phyloP scores from a whole-genome alignment of 352 stramenopile species.

The Globisporangium carolinianum region DNA sequence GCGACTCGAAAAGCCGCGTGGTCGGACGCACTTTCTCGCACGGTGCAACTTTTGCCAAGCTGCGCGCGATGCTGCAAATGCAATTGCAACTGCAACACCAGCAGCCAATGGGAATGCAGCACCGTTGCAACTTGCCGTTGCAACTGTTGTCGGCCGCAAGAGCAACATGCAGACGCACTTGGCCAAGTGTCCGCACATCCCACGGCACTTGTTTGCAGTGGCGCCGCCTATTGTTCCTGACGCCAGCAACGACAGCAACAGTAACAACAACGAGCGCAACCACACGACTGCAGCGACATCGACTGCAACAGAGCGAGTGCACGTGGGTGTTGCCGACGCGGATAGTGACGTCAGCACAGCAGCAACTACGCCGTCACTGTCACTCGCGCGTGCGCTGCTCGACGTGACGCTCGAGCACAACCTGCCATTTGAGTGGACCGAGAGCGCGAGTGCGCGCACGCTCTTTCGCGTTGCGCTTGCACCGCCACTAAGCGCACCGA shows the following conservation, averaged over 20 bases:
- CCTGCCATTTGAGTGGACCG: slow-evolving; percentile 62
- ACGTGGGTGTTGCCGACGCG: no score
- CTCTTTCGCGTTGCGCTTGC: slow-evolving; percentile 28
- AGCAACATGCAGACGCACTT: slow-evolving; percentile 83
- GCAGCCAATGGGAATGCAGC: slow-evolving; percentile 22
- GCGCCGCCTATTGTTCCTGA: not conserved
- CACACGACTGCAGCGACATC: not conserved
- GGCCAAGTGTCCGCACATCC: slow-evolving; percentile 67
- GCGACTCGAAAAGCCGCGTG: slow-evolving; percentile 61
- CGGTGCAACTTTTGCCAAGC: slow-evolving; percentile 78
- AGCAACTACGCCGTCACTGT: no score
- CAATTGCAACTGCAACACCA: slow-evolving; percentile 41
- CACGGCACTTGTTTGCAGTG: slow-evolving; percentile 27
- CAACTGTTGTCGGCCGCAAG: slow-evolving; percentile 65
- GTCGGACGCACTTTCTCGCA: slow-evolving; percentile 68
- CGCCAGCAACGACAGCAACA: not conserved
- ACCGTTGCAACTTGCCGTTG: slow-evolving; percentile 10
- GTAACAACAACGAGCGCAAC: slow-evolving; percentile 7
- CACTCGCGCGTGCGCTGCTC: slow-evolving; percentile 21
- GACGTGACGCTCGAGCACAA: slow-evolving; percentile 53
- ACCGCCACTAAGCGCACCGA: slow-evolving; percentile 17
- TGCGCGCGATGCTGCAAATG: slow-evolving; percentile 58
- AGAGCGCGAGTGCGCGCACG: slow-evolving; percentile 40
- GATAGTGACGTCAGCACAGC: no score
- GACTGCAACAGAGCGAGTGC: not conserved